Conservation (phyloP, 2,329 filamentous ascomycete genomes). For the Botrytis paeoniae region DNA sequence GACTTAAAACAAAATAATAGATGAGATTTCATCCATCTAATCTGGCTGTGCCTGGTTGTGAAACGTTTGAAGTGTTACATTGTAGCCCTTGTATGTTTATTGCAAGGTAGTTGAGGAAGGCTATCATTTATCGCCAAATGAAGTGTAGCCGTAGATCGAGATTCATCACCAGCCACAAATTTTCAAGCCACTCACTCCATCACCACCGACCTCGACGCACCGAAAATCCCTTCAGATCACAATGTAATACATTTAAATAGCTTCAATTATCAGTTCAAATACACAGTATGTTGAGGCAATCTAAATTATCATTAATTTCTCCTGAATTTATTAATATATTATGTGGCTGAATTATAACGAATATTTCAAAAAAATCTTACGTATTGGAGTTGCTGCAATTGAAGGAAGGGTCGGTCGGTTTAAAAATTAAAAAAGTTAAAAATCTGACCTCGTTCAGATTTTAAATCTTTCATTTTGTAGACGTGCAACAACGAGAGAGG, state of each 20-base stretch:
- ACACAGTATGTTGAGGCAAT: neutral
- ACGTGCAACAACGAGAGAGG: neutral
- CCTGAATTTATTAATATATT: neutral
- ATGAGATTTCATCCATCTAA: neutral
- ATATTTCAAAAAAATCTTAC: neutral
- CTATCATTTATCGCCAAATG: neutral
- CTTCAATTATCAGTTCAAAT: neutral
- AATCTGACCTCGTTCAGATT: too few species aligned
- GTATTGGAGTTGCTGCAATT: neutral
- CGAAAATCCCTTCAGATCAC: neutral
- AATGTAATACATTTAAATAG: neutral
- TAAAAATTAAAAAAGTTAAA: too few species aligned
- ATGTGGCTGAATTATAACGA: neutral
- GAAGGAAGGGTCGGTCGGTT: neutral
- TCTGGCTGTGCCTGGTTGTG: neutral
- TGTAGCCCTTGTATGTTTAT: neutral
- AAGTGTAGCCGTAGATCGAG: neutral
- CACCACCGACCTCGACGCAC: neutral
- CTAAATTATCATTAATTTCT: accelerated
- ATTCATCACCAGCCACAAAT: neutral
- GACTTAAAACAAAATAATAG: too few species aligned
- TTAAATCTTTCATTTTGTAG: neutral
- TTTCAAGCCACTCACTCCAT: neutral
- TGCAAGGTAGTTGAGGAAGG: neutral
- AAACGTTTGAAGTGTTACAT: neutral